A percentile compares a stretch with the other conserved stretches of the same genome.
Conservation (phyloP, 2,329 filamentous ascomycete genomes). For the Didymella pinodella region DNA sequence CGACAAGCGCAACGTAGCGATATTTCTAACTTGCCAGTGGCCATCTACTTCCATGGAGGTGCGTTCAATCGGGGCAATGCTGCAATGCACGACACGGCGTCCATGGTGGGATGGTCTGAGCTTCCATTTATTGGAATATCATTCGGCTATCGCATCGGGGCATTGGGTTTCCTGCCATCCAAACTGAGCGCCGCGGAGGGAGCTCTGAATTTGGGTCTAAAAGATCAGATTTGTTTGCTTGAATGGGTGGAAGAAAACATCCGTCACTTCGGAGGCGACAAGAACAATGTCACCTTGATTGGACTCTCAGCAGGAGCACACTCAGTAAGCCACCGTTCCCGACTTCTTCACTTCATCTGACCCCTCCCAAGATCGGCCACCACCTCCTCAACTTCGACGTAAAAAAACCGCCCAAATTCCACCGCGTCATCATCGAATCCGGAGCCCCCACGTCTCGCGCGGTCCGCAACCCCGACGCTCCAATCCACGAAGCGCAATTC, state of each 20-base stretch:
- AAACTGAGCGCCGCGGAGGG: slow-evolving; percentile 42
- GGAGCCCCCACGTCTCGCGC: slow-evolving; percentile 58
- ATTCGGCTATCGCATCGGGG: slow-evolving; percentile 31
- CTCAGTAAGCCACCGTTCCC: slow-evolving; percentile 10
- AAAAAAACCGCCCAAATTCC: slow-evolving; percentile 50
- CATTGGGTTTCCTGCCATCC: slow-evolving; percentile 20
- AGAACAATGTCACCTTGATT: slow-evolving; percentile 30
- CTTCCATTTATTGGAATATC: slow-evolving; percentile 63
- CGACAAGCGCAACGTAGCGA: slow-evolving; percentile 15
- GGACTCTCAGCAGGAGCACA: slow-evolving; percentile 33
- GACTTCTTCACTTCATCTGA: not conserved
- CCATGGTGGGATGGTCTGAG: slow-evolving; percentile 64
- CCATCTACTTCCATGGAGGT: slow-evolving; percentile 69
- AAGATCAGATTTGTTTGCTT: slow-evolving; percentile 39
- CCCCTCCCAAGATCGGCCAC: slow-evolving; percentile 63
- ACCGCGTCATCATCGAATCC: slow-evolving; percentile 58
- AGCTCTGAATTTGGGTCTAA: slow-evolving; percentile 30
- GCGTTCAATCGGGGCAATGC: slow-evolving; percentile 59
- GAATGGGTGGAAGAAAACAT: slow-evolving; percentile 57
- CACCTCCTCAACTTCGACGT: slow-evolving; percentile 64
- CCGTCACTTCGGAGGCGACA: slow-evolving; percentile 37
- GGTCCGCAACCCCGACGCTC: slow-evolving; percentile 52
- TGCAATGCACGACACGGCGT: slow-evolving; percentile 64
- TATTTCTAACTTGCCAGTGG: slow-evolving; percentile 20
- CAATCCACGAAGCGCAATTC: slow-evolving; percentile 57